Percentiles rank a stretch among this genome's conserved stretches.
Evolutionary conservation across 225 moss, liverwort and hornwort genomes (phyloP).

Genomic region (Lunularia cruciata): DNA sequence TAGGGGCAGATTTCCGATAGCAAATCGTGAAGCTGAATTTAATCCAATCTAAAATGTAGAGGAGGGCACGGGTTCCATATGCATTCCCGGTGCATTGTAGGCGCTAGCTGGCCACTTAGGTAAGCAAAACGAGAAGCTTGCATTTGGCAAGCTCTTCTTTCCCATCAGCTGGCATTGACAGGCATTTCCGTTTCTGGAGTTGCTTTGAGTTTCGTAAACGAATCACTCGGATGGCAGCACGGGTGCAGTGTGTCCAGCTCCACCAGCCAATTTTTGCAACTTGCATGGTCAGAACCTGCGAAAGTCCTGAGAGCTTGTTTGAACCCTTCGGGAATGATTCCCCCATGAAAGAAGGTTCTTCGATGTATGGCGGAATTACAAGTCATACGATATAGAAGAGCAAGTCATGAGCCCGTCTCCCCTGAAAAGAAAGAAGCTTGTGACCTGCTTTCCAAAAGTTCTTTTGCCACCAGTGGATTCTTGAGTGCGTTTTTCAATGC

Average conservation of each 20-base stretch:
- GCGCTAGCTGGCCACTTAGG: background rate
- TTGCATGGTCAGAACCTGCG: background rate
- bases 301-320: background rate
- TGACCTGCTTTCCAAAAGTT: too few relatives aligned
- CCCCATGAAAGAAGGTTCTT: background rate
- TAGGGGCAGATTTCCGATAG: constrained; percentile 80
- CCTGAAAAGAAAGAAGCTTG: too few relatives aligned
- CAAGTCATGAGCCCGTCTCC: too few relatives aligned
- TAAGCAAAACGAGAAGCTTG: background rate
- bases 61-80: background rate
- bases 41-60: too few relatives aligned
- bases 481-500: too few relatives aligned
- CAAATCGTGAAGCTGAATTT: background rate
- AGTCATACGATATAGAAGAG: background rate
- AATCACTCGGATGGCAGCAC: background rate
- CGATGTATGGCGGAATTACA: background rate
- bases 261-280: constrained; percentile 20
- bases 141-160: background rate
- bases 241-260: background rate
- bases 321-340: background rate
- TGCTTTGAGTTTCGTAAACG: background rate
- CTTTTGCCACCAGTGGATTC: too few relatives aligned
- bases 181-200: constrained; percentile 12
- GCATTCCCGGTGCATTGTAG: background rate
- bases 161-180: background rate